phyloP scores from a whole-genome alignment of 352 stramenopile species.

The Phytophthora quininea region DNA sequence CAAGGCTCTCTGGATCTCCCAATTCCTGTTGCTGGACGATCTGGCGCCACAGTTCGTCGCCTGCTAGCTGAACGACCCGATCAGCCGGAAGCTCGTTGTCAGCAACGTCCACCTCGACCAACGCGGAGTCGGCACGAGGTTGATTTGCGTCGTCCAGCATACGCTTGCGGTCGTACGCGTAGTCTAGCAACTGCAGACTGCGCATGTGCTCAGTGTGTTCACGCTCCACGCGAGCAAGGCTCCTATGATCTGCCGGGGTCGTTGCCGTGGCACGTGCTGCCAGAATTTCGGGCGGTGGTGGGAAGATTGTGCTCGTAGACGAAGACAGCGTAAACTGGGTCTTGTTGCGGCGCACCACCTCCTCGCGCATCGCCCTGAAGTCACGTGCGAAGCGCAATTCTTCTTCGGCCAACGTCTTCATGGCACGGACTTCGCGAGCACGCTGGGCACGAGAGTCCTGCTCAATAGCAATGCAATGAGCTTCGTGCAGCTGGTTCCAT shows the following conservation, averaged over 20 bases:
- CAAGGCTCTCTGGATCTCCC: conserved; percentile 41
- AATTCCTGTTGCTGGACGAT: conserved; percentile 48
- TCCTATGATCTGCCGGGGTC: conserved; percentile 43
- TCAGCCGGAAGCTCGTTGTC: conserved; percentile 36
- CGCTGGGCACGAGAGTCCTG: conserved; percentile 43
- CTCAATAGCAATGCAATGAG: conserved; percentile 58
- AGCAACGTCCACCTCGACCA: conserved; percentile 52
- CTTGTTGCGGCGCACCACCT: conserved; percentile 55
- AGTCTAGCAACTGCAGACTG: conserved; percentile 76
- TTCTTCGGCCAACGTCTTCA: conserved; percentile 64
- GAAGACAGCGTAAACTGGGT: conserved; percentile 59
- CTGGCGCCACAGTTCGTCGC: conserved; percentile 56
- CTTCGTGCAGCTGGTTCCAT: conserved; percentile 51
- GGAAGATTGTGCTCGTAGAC: conserved; percentile 76
- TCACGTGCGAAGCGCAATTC: conserved; percentile 50
- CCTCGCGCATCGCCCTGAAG: conserved; percentile 50
- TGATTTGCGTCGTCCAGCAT: conserved; percentile 53
- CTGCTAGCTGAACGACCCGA: conserved; percentile 38
- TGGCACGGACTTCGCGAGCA: conserved; percentile 55
- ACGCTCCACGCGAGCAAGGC: conserved; percentile 53
- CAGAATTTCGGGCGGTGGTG: conserved; percentile 66
- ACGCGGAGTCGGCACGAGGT: conserved; percentile 55
- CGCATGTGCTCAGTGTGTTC: conserved; percentile 73
- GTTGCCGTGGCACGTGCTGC: conserved; percentile 65
- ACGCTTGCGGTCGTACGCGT: conserved; percentile 65